Evolutionary conservation across 2,329 filamentous ascomycete species (phyloP).

Genomic region (Sclerotinia spermophila): DNA sequence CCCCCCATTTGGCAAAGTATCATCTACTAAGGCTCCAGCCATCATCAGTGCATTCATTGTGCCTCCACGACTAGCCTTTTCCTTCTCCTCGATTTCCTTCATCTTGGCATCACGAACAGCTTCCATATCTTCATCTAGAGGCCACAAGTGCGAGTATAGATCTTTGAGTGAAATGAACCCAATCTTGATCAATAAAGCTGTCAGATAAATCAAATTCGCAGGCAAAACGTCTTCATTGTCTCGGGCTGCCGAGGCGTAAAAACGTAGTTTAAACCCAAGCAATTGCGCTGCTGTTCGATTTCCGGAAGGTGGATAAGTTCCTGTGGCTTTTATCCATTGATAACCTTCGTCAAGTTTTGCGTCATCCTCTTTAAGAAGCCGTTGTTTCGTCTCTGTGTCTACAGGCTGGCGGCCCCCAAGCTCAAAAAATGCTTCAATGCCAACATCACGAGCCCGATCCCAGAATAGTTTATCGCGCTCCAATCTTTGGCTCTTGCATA

Average conservation of each 20-base stretch:
- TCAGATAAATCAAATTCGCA: conserved; percentile 87
- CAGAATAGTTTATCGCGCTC: conserved; percentile 75
- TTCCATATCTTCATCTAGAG: conserved; percentile 79
- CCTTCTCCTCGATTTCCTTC: conserved; percentile 75
- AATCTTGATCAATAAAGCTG: conserved; percentile 90
- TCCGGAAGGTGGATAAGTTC: conserved; percentile 76
- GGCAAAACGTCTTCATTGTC: conserved; percentile 74
- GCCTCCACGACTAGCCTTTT: conserved; percentile 64
- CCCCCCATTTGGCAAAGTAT: conserved; percentile 54
- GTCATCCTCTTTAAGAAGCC: conserved; percentile 41
- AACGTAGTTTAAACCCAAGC: conserved; percentile 93
- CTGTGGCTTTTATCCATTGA: conserved; percentile 77
- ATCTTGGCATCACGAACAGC: conserved; percentile 64
- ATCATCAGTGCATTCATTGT: conserved; percentile 78
- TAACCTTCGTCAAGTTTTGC: conserved; percentile 52
- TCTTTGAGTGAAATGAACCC: conserved; percentile 92
- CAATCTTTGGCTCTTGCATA: conserved; percentile 54
- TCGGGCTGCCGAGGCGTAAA: conserved; percentile 80
- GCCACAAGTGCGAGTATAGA: conserved; percentile 88
- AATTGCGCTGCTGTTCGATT: conserved; percentile 92
- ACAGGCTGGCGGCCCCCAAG: conserved; percentile 70
- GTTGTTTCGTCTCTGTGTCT: conserved; percentile 50
- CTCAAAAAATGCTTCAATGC: conserved; percentile 84
- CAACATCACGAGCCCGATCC: conserved; percentile 69
- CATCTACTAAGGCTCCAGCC: conserved; percentile 83